These are phyloP conservation scores for Coemansia sp. DNA, from an alignment of 192 early-diverging fungal species.

Conservation along the genomic window DNA sequence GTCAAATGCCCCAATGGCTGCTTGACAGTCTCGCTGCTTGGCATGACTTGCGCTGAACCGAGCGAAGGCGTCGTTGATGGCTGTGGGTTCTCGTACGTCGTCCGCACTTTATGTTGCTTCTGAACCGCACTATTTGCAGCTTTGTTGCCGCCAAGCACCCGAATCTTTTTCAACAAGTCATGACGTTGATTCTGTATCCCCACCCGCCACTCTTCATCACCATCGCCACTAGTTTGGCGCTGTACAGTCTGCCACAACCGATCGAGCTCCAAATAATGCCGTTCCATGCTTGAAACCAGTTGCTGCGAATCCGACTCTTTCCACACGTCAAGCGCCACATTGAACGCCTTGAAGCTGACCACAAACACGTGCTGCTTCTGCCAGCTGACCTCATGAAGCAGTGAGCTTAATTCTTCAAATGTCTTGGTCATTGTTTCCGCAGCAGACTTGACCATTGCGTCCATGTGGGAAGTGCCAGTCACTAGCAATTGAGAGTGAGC, in stretches of 20 bases:
- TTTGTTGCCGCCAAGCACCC: slow-evolving; percentile 21
- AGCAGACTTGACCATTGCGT: slow-evolving; percentile 30
- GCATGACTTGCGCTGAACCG: slow-evolving; percentile 5
- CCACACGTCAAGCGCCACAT: slow-evolving; percentile 43
- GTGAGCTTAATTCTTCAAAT: slow-evolving; percentile 20
- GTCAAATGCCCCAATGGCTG: slow-evolving; percentile 11
- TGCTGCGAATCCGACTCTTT: slow-evolving; percentile 35
- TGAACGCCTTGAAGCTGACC: slow-evolving; percentile 34
- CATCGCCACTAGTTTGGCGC: slow-evolving; percentile 33
- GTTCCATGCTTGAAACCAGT: slow-evolving; percentile 36
- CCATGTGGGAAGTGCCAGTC: slow-evolving; percentile 26
- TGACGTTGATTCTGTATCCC: slow-evolving; percentile 32
- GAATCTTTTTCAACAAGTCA: slow-evolving; percentile 25
- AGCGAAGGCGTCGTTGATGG: slow-evolving; percentile 34
- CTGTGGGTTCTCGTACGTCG: slow-evolving; percentile 27
- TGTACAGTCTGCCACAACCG: slow-evolving; percentile 50
- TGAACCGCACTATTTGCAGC: slow-evolving; percentile 25
- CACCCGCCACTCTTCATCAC: slow-evolving; percentile 38
- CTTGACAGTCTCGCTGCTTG: not conserved
- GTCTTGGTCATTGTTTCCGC: slow-evolving; percentile 27
- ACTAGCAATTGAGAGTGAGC: slow-evolving; percentile 30
- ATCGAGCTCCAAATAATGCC: slow-evolving; percentile 50
- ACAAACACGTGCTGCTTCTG: slow-evolving; percentile 22
- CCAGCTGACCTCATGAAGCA: slow-evolving; percentile 19
- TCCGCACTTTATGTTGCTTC: slow-evolving; percentile 22